Conservation (phyloP, 106 monocot species). For the Phalaenopsis equestris region DNA sequence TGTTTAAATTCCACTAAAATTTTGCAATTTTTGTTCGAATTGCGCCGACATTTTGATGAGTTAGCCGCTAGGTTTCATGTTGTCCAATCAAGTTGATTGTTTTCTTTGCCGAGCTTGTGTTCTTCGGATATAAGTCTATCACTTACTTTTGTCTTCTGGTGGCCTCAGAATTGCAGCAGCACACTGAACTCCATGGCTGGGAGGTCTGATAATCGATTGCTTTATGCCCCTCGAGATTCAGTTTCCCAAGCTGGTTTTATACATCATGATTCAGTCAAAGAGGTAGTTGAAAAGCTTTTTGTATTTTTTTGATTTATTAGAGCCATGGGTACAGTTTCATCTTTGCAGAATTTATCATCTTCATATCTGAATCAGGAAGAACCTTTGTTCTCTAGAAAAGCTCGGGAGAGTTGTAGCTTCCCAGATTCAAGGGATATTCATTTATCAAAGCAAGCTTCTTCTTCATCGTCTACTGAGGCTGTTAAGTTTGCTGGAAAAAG, state of each 20-base stretch:
- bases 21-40: background rate
- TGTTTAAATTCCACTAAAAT: background rate
- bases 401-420: background rate
- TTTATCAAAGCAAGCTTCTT: conserved; percentile 6
- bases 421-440: conserved; percentile 4
- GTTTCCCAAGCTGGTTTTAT: conserved; percentile 34
- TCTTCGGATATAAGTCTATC: background rate
- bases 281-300: conserved; percentile 11
- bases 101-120: background rate
- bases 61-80: background rate
- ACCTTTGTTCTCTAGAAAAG: conserved; percentile 33
- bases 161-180: conserved; percentile 42
- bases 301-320: background rate
- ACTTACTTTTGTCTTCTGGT: background rate
- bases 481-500: conserved; percentile 27
- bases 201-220: conserved; percentile 24
- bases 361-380: conserved; percentile 14
- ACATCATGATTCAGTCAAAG: conserved; percentile 16
- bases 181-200: conserved; percentile 16
- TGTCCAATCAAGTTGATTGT: background rate
- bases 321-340: conserved; percentile 5
- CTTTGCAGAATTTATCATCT: conserved; percentile 10
- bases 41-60: background rate
- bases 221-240: conserved; percentile 41
- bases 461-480: conserved; percentile 15